Percentiles rank a stretch among this genome's conserved stretches.
Evolutionary conservation across 1,139 yeast genomes (phyloP).

Genomic region (Saccharomyces hybrid): DNA sequence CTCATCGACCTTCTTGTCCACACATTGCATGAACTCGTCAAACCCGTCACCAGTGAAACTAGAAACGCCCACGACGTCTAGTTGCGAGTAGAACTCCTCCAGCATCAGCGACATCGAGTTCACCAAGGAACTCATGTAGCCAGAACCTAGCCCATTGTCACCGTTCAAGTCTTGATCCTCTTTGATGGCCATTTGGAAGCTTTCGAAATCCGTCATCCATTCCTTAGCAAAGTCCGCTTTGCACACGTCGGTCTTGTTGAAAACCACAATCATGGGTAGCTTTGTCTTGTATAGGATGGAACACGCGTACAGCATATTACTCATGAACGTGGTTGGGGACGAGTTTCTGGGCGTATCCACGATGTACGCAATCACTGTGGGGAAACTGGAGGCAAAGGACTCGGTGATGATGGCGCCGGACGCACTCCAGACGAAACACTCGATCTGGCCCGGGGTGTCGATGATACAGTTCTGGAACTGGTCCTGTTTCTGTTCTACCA

Average conservation of each 20-base stretch:
- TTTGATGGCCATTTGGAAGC: slow-evolving; percentile 72
- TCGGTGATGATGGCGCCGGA: slow-evolving; percentile 95
- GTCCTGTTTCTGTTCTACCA: slow-evolving; percentile 74
- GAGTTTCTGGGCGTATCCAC: slow-evolving; percentile 94
- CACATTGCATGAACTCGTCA: slow-evolving; percentile 77
- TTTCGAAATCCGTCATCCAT: slow-evolving; percentile 97
- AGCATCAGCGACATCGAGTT: slow-evolving; percentile 93
- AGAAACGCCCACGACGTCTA: slow-evolving; percentile 87
- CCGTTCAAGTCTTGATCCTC: slow-evolving; percentile 56
- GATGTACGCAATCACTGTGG: slow-evolving; percentile 90
- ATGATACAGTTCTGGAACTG: slow-evolving; percentile 64
- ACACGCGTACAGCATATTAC: slow-evolving; percentile 97
- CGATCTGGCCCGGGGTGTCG: slow-evolving; percentile 98
- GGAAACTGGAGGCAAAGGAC: slow-evolving; percentile 91
- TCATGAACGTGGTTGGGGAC: slow-evolving; percentile 93
- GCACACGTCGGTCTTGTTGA: slow-evolving; percentile 87
- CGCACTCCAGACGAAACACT: slow-evolving; percentile 95
- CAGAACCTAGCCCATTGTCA: slow-evolving; percentile 63
- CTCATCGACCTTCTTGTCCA: slow-evolving; percentile 82
- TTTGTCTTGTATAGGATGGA: slow-evolving; percentile 93
- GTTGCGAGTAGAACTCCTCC: slow-evolving; percentile 89
- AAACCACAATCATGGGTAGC: slow-evolving; percentile 92
- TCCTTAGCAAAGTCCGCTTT: slow-evolving; percentile 83
- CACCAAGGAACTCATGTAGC: slow-evolving; percentile 89
- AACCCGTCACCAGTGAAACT: slow-evolving; percentile 91